Evolutionary conservation across 2,329 filamentous ascomycete species (phyloP).

Genomic region (Colletotrichum sp.): DNA sequence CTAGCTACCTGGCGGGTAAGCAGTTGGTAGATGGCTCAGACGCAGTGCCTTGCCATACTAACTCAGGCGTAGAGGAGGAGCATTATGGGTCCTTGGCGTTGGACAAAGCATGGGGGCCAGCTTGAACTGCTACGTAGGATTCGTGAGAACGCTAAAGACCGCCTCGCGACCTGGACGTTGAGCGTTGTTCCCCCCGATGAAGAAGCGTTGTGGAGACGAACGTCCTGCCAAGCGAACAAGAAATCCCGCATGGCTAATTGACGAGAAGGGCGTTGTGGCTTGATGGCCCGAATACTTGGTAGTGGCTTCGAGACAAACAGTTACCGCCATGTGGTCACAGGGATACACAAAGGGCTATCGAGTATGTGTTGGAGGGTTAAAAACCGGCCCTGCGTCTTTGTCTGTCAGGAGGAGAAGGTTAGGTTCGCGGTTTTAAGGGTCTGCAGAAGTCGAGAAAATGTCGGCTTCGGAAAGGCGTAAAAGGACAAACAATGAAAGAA

Average conservation of each 20-base stretch:
- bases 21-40: background rate
- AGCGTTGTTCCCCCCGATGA: background rate
- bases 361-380: background rate
- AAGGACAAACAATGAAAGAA: background rate
- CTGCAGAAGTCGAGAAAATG: background rate
- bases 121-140: background rate
- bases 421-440: background rate
- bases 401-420: background rate
- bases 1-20: background rate
- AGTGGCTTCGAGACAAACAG: background rate
- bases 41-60: background rate
- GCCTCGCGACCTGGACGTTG: background rate
- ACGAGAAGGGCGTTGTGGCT: background rate
- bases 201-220: background rate
- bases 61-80: background rate
- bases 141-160: background rate
- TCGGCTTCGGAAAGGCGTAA: background rate
- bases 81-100: background rate
- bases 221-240: background rate
- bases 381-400: background rate
- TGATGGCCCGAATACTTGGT: background rate
- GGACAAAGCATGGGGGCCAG: constrained; percentile 8
- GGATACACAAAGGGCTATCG: background rate
- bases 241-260: background rate
- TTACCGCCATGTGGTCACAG: background rate